Conservation (phyloP, 2,329 filamentous ascomycete genomes). For the Anthostomella pinea region DNA sequence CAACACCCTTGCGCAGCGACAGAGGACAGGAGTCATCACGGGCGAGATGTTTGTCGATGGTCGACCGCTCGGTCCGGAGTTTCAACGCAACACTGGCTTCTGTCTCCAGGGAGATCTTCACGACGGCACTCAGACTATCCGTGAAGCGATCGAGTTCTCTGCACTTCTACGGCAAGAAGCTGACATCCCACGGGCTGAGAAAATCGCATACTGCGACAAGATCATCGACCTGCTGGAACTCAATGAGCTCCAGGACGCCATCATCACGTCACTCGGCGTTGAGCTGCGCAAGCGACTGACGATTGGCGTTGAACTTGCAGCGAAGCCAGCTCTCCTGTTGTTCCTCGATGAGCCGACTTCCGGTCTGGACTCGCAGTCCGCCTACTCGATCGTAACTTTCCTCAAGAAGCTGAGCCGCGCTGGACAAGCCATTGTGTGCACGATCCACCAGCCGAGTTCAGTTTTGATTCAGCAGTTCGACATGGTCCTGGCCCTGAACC, state of each 20-base stretch:
- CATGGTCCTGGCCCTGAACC: constrained; percentile 68
- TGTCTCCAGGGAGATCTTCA: constrained; percentile 72
- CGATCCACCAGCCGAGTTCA: constrained; percentile 70
- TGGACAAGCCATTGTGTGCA: constrained; percentile 71
- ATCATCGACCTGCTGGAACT: constrained; percentile 84
- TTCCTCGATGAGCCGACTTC: constrained; percentile 73
- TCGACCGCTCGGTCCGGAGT: constrained; percentile 55
- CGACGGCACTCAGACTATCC: constrained; percentile 71
- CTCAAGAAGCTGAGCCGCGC: constrained; percentile 64
- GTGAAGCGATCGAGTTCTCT: constrained; percentile 79
- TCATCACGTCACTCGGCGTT: constrained; percentile 62
- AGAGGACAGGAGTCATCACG: constrained; percentile 60
- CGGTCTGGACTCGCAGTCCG: constrained; percentile 67
- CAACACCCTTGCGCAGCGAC: constrained; percentile 71
- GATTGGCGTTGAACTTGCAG: constrained; percentile 70
- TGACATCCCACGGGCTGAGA: constrained; percentile 68
- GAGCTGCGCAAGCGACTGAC: constrained; percentile 71
- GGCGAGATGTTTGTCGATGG: constrained; percentile 74
- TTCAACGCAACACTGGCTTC: constrained; percentile 68
- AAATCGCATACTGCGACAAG: constrained; percentile 85
- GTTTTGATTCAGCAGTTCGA: constrained; percentile 71
- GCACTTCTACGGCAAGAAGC: constrained; percentile 81
- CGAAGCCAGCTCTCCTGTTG: constrained; percentile 63
- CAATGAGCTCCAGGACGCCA: constrained; percentile 63
- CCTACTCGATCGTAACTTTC: constrained; percentile 66